Evolutionary conservation across 148 eudicot species (phyloP), one percentile per base, ranked within the genome.

Genomic region (Beta vulgaris): DNA sequence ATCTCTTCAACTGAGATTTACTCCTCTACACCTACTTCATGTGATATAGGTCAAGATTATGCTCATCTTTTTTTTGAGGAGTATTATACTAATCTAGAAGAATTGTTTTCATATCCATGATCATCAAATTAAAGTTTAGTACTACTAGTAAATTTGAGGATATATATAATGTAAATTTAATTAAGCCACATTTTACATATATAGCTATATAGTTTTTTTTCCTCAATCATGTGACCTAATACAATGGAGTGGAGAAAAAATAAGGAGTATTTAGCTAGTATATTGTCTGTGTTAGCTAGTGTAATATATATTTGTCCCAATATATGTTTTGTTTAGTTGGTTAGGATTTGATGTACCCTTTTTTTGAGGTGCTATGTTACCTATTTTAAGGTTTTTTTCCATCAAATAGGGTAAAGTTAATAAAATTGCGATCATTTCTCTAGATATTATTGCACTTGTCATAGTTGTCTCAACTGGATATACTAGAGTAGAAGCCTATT

Each of bases 261-360:
- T 69, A 69, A 69, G 73, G 59, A 31, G 37, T 16, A 29, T n/a
- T 18, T 31, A 3, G 73, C 73, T n/a, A n/a, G n/a, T n/a, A n/a
- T n/a, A 67, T 4, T 42, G 21, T 12, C 13, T 69, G 26, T 69
- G 53, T 23, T 69, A n/a, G 40, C 55, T 69, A 31, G 58, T 44
- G 58, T 46, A 44, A 28, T 9, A 46, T 46, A 53, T 53, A 19
- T 37, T 43, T 16, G 35, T 31, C 34, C 29, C 36, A 51, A 11
- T 10, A 8, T 46, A 0, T 2, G 4, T 48, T 48, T 48, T 14
- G 53, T 48, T 48, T 48, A 18, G 4, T 14, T 48, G 53, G 8
- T 48, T 1, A 6, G 53, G 53, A 15, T n/a, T n/a, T 43, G 14
- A 1, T 48, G 1, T 21, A 48, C 53, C 53, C 14, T 14, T 48